Conservation (phyloP, 257 asterid genomes). For the Solanum boliviense region DNA sequence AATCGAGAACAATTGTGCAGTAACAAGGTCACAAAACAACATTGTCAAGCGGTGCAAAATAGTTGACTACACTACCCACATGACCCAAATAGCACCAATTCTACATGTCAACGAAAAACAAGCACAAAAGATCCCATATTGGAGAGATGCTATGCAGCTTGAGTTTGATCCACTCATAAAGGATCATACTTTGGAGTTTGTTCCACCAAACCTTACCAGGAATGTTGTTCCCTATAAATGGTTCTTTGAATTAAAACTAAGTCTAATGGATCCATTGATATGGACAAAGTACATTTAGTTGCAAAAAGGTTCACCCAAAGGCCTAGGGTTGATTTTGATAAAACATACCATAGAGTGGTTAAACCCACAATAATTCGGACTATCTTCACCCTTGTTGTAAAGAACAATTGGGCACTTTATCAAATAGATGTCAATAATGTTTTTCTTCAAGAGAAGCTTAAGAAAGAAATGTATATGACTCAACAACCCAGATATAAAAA, state of each 20-base stretch:
- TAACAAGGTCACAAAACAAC: no score
- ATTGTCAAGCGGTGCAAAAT: no score
- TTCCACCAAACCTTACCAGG: neutral
- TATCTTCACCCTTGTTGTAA: neutral
- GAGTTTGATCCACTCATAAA: no score
- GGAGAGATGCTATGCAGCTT: no score
- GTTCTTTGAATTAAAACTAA: neutral
- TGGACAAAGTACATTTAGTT: neutral
- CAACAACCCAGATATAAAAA: neutral
- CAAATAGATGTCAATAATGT: no score
- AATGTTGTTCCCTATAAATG: neutral
- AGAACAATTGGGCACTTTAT: neutral
- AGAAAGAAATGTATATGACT: neutral
- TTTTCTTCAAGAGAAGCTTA: neutral
- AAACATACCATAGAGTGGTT: no score
- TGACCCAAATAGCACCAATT: no score
- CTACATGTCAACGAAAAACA: no score
- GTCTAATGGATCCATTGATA: neutral
- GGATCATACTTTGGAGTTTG: neutral
- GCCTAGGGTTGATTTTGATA: no score
- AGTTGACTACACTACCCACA: no score
- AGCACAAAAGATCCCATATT: no score
- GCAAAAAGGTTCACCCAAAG: neutral
- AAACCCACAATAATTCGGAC: neutral
- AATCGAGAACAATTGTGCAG: no score